Base-by-base conservation (phyloP, 768 basidiomycete species). In the Aureoboletus auriporus region DNA sequence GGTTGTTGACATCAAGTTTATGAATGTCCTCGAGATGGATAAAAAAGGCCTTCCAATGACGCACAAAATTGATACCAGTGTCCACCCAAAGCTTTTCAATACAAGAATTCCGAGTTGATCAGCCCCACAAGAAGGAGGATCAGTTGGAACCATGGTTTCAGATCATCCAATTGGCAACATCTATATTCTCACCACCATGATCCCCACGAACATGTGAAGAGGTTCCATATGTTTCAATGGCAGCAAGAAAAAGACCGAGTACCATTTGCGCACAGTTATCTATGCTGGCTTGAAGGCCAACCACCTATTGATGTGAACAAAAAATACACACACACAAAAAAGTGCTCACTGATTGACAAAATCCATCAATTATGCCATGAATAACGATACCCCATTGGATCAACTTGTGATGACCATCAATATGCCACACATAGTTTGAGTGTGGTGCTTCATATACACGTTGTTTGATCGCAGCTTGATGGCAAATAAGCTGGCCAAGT, bases 71-170 rank as follows among this genome's bases (percentile, higher is more conserved):
- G 0, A 47, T 36, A 0, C 73, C 71, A 34, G 73, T 62, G 40
- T 77, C 74, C 11, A 74, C 65, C 75, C 75, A 77, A 0, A 77
- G 57, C 0, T 64, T 43, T 52, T 79, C 75, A 49, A 77, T 77
- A 0, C 66, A 57, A 0, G 69, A 71, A 46, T 78, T 79, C 5
- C 57, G 53, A 0, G 71, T 72, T 0, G 71, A 77, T 8, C 63
- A 66, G 28, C 59, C 64, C 64, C 63, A 69, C 11, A 71, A 39
- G 35, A 66, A 69, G 0, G 57, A 64, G 1, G 49, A 40, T 1
- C 41, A 26, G n/a, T 67, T 61, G 1, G 56, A 39, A 1, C 69
- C 66, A 33, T 31, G 39, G 9, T 49, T 34, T 44, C 52, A 40
- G 7, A 70, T 54, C 67, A 70, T 70, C 39, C 52, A 62, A 0